Evolutionary conservation across 2,329 filamentous ascomycete genomes (phyloP).

Genomic region (Monosporascus sp.): DNA sequence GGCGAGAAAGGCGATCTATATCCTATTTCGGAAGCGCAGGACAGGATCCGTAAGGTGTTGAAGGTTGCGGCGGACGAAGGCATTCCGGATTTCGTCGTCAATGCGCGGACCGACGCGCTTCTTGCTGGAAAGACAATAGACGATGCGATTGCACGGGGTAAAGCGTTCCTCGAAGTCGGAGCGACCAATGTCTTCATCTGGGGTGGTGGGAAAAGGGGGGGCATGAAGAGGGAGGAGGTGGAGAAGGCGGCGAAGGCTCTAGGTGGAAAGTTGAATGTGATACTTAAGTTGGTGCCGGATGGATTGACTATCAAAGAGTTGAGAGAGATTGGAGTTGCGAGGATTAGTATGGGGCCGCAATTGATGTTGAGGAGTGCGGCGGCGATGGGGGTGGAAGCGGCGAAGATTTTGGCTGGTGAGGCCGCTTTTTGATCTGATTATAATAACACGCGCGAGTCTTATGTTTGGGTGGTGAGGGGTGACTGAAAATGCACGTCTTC

Average conservation of each 20-base stretch:
- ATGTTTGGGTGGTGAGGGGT: too few species aligned
- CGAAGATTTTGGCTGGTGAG: not conserved
- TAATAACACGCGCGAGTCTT: too few species aligned
- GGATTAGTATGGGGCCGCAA: slow-evolving; percentile 39
- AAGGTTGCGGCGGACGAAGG: slow-evolving; percentile 32
- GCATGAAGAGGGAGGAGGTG: slow-evolving; percentile 33
- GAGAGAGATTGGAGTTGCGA: slow-evolving; percentile 36
- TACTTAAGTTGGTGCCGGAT: not conserved
- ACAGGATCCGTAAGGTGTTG: slow-evolving; percentile 33
- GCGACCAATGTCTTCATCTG: slow-evolving; percentile 49
- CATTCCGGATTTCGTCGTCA: slow-evolving; percentile 44
- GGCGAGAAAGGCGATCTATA: slow-evolving; percentile 28
- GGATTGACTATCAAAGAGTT: slow-evolving; percentile 31
- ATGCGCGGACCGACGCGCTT: slow-evolving; percentile 44
- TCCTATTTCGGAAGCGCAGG: slow-evolving; percentile 33
- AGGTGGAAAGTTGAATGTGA: slow-evolving; percentile 30
- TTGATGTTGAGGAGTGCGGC: slow-evolving; percentile 3
- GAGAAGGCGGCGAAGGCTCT: slow-evolving; percentile 33
- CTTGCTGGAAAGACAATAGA: slow-evolving; percentile 18
- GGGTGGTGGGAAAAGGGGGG: slow-evolving; percentile 19
- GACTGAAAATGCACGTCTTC: too few species aligned
- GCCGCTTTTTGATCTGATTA: too few species aligned
- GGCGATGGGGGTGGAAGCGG: slow-evolving; percentile 3
- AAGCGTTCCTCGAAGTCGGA: slow-evolving; percentile 43
- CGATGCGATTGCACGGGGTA: slow-evolving; percentile 39